These are phyloP conservation scores for Quercus gilva DNA, from an alignment of 306 rosid genomes.

Conservation along the genomic window DNA sequence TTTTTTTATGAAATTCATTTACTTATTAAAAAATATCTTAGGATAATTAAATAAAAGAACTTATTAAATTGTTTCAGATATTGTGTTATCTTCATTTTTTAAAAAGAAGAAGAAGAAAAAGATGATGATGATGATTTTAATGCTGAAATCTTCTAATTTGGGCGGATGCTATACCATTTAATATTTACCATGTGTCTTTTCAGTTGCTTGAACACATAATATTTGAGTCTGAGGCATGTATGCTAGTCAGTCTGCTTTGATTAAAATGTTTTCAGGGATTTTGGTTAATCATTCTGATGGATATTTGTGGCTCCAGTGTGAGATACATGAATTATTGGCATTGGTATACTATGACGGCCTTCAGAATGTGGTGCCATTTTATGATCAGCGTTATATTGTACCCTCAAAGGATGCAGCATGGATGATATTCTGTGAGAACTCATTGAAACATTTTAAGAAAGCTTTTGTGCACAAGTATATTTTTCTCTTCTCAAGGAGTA, in stretches of 20 bases:
- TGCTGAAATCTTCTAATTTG: neutral
- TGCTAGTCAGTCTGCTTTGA: slow-evolving; percentile 19
- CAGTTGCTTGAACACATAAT: slow-evolving; percentile 4
- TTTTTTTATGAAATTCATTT: too few relatives aligned
- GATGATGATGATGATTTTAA: neutral
- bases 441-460: slow-evolving; percentile 94
- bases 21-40: too few relatives aligned
- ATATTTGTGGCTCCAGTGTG: slow-evolving; percentile 60
- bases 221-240: neutral
- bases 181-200: slow-evolving; percentile 1
- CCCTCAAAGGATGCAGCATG: slow-evolving; percentile 84
- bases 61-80: neutral
- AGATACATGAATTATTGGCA: slow-evolving; percentile 93
- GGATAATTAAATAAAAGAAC: neutral
- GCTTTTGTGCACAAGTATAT: slow-evolving; percentile 77
- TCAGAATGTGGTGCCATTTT: slow-evolving; percentile 94
- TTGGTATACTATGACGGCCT: slow-evolving; percentile 97
- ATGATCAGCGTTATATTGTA: slow-evolving; percentile 82
- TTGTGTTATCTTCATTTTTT: neutral
- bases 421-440: slow-evolving; percentile 76
- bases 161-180: slow-evolving; percentile 21
- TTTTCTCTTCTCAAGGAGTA: slow-evolving; percentile 20
- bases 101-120: neutral
- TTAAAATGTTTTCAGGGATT: slow-evolving; percentile 3
- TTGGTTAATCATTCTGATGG: slow-evolving; percentile 15